Evolutionary conservation across 1,284 basidiomycete genomes (phyloP), one percentile per base, ranked within the genome.

Genomic region (Apiotrichum sp.): DNA sequence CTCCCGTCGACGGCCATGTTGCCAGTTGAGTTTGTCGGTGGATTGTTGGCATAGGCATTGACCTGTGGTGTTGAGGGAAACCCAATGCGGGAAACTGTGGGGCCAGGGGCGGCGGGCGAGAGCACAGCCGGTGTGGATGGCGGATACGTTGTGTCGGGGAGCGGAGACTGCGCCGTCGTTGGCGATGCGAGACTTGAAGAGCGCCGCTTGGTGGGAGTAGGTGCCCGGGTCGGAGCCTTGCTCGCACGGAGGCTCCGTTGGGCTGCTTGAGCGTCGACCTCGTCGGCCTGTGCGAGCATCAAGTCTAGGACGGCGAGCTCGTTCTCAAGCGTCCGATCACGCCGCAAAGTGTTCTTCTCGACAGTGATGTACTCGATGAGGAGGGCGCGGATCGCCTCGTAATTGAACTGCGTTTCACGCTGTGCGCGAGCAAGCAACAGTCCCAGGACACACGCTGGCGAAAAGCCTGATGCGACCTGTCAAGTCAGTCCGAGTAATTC

Each of bases 391-490:
- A 62, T 57, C 34, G 52, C 53, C 36, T 45, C 51, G 47, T 62
- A 62, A 46, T 59, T 52, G 56, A 53, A 62, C 36, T 53, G 47
- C 13, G 31, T 9, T 22, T 55, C 56, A 33, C 61, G 58, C 44
- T 55, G 45, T 41, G 55, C 47, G 31, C 52, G 53, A 4, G 59
- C 65, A 6, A 61, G 65, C 9, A 67, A 57, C 1, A 65, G 59
- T n/a, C 67, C 67, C 43, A 68, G 49, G 29, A 68, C 60, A 29
- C 59, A 62, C 29, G 67, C 65, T 2, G 65, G 58, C 5, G 63
- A 56, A 44, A 68, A 68, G 8, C 67, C 67, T 3, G 61, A 63
- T 13, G 65, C 67, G 2, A 68, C 66, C 63, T 66, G 54, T 22
- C 33, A 16, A 31, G 47, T 54, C 34, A 54, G 29, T 38, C 13